These are phyloP conservation scores for Lophiotrema nucula DNA, from an alignment of 495 filamentous ascomycete genomes.

Conservation along the genomic window DNA sequence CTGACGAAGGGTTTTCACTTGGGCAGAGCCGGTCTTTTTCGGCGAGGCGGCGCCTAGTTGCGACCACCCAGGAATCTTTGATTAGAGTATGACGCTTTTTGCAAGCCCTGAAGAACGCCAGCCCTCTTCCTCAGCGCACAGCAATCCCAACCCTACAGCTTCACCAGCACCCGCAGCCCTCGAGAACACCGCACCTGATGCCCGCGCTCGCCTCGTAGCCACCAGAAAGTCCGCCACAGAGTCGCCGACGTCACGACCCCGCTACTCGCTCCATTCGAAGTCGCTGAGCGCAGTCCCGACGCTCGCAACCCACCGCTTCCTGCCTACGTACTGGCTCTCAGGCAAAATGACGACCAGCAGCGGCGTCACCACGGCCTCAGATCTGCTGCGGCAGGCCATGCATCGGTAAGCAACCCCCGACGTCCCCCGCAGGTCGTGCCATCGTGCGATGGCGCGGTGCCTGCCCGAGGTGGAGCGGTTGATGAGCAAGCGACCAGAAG, in stretches of 20 bases:
- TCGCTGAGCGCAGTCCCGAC: conserved; percentile 27
- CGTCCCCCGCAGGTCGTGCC: background rate
- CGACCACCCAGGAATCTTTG: background rate
- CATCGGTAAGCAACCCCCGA: conserved; percentile 7
- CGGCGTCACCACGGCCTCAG: conserved; percentile 47
- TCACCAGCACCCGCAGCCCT: background rate
- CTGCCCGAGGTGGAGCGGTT: background rate
- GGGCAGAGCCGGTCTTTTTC: conserved; percentile 12
- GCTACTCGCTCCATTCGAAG: conserved; percentile 15
- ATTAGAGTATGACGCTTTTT: conserved; percentile 20
- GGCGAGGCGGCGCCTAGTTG: conserved; percentile 4
- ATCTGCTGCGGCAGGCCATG: conserved; percentile 54
- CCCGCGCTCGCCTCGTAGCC: conserved; percentile 22
- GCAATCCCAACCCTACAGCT: background rate
- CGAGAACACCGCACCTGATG: conserved; percentile 11
- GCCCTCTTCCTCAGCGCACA: background rate
- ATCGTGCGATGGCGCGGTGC: background rate
- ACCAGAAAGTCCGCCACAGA: conserved; percentile 4
- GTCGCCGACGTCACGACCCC: conserved; percentile 1
- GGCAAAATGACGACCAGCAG: conserved; percentile 14
- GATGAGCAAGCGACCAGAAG: conserved; percentile 1
- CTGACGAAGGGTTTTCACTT: conserved; percentile 25
- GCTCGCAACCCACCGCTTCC: conserved; percentile 24
- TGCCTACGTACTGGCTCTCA: conserved; percentile 22
- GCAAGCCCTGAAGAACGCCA: background rate